These are phyloP conservation scores for Termitomyces sp. DNA, from an alignment of 768 basidiomycete species.

Conservation along the genomic window DNA sequence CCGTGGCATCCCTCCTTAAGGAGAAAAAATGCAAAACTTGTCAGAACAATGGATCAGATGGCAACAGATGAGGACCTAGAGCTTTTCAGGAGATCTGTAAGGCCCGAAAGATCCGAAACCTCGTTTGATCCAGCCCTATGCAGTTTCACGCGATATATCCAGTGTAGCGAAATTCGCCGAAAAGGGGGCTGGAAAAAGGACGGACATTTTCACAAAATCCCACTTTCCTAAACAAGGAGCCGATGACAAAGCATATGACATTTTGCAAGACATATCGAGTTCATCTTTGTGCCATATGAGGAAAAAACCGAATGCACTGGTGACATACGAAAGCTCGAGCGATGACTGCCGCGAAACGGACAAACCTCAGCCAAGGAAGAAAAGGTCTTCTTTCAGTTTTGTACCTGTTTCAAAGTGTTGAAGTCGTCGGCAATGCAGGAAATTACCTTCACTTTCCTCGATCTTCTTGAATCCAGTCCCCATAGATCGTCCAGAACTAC, in stretches of 20 bases:
- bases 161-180: no score
- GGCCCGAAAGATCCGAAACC: no score
- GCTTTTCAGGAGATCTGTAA: no score
- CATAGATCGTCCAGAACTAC: conserved; percentile 67
- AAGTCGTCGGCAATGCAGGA: conserved; percentile 32
- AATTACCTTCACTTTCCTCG: conserved; percentile 54
- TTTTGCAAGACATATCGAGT: neutral
- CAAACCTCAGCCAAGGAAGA: conserved; percentile 28
- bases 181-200: no score
- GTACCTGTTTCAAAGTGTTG: neutral
- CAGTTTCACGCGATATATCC: no score
- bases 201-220: no score
- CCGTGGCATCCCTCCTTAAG: no score
- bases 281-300: conserved; percentile 27
- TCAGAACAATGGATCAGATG: no score
- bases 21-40: no score
- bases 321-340: conserved; percentile 48
- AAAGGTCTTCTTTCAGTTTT: conserved; percentile 26
- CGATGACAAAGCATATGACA: neutral
- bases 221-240: no score
- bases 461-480: conserved; percentile 44
- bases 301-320: conserved; percentile 29
- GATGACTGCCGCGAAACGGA: conserved; percentile 27
- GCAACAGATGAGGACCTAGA: no score
- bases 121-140: no score